phyloP scores from a whole-genome alignment of 2,329 filamentous ascomycete species.

The Berkeleyomyces rouxiae region DNA sequence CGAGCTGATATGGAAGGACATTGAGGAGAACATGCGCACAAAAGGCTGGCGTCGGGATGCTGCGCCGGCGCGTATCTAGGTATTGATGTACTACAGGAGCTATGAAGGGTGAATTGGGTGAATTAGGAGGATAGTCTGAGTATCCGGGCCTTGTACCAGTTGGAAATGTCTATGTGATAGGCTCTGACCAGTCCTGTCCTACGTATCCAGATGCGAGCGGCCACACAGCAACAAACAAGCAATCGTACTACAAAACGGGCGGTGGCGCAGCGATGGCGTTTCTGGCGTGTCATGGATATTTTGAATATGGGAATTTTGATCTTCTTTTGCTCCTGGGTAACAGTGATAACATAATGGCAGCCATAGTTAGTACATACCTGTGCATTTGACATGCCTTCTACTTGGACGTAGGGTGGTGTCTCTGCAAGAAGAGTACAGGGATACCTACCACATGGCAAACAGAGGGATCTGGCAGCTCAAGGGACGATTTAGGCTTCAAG shows the following conservation, averaged over 20 bases:
- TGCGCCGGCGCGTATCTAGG: slow-evolving; percentile 37
- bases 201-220: background rate
- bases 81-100: background rate
- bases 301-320: background rate
- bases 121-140: background rate
- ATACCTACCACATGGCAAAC: too few relatives aligned
- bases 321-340: background rate
- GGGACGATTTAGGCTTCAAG: too few relatives aligned
- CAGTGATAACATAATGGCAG: too few relatives aligned
- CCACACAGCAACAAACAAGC: background rate
- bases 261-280: slow-evolving; percentile 4
- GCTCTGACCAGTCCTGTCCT: too few relatives aligned
- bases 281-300: slow-evolving; percentile 2
- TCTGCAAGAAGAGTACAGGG: too few relatives aligned
- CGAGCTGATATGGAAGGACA: slow-evolving; percentile 76
- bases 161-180: too few relatives aligned
- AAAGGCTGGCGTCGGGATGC: slow-evolving; percentile 69
- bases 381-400: too few relatives aligned
- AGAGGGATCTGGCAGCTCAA: too few relatives aligned
- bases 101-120: background rate
- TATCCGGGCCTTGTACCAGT: background rate
- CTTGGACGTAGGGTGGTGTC: too few relatives aligned
- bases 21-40: slow-evolving; percentile 74
- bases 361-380: too few relatives aligned
- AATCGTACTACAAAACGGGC: slow-evolving; percentile 1